Percentiles rank a stretch among this genome's conserved stretches.
phyloP scores from a whole-genome alignment of 2,329 filamentous ascomycete genomes.

The Fusarium siculi region DNA sequence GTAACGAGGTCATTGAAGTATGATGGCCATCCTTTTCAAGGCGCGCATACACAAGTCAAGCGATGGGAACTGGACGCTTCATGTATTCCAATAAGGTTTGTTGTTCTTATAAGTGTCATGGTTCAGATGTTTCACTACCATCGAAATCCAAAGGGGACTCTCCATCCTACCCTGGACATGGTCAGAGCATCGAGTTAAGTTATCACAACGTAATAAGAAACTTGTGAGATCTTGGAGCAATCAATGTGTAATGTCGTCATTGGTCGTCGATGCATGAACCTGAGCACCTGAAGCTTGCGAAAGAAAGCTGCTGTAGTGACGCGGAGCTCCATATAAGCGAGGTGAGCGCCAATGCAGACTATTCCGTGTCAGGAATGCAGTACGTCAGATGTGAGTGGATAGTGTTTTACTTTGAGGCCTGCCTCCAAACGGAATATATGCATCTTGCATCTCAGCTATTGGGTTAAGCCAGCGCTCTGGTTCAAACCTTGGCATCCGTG shows the following conservation, averaged over 20 bases:
- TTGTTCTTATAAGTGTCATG: too few relatives aligned
- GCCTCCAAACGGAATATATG: neutral
- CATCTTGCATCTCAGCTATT: neutral
- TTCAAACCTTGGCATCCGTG: neutral
- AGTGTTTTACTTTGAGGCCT: neutral
- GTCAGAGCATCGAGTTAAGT: accelerated
- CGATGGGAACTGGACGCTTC: too few relatives aligned
- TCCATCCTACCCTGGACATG: too few relatives aligned
- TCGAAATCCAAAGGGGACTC: too few relatives aligned
- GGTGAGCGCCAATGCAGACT: neutral
- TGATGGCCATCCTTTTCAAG: too few relatives aligned
- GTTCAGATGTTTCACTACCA: too few relatives aligned
- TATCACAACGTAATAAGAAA: neutral
- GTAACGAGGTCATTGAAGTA: too few relatives aligned
- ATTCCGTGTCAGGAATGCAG: too few relatives aligned
- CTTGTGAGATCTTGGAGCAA: neutral
- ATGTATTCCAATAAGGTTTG: too few relatives aligned
- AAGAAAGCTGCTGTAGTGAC: neutral
- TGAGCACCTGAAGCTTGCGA: neutral
- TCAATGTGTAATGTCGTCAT: neutral
- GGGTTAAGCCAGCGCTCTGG: neutral
- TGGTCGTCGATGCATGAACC: neutral
- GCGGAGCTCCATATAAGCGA: constrained; percentile 5
- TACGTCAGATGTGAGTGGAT: accelerated
- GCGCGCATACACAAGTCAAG: too few relatives aligned